phyloP scores from a whole-genome alignment of 2,329 filamentous ascomycete species.

The Ilyonectria mors-panacis region DNA sequence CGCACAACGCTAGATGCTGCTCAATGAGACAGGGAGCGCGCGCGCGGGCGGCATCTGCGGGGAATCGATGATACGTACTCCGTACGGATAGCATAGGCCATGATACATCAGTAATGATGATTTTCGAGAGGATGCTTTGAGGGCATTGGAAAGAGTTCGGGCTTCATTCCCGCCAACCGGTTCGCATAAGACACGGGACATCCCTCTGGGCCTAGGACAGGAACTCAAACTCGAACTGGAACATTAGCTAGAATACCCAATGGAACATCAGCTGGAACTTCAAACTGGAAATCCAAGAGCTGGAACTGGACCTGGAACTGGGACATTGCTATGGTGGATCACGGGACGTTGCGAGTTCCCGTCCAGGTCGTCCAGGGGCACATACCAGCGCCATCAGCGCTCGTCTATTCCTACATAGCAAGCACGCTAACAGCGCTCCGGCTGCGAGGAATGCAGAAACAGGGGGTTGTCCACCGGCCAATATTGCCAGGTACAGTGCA shows the following conservation, averaged over 20 bases:
- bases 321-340: constrained; percentile 39
- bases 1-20: constrained; percentile 8
- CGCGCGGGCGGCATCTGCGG: constrained; percentile 27
- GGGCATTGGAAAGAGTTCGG: not conserved
- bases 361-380: constrained; percentile 29
- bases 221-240: not conserved
- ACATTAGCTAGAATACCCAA: not conserved
- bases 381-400: constrained; percentile 23
- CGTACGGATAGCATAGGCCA: not conserved
- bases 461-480: not conserved
- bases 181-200: constrained; percentile 8
- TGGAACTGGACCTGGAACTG: constrained; percentile 32
- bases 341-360: constrained; percentile 45
- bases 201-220: not conserved
- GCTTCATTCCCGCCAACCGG: not conserved
- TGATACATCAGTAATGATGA: not conserved
- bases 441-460: constrained; percentile 20
- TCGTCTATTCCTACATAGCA: not conserved
- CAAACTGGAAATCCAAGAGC: constrained; percentile 20
- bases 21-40: constrained; percentile 10
- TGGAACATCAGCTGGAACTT: constrained; percentile 22
- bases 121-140: not conserved
- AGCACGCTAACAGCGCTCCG: not conserved
- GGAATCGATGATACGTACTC: constrained; percentile 4
- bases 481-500: constrained; percentile 8